Base-by-base conservation (phyloP, 148 eudicot species). In the Silene conica region DNA sequence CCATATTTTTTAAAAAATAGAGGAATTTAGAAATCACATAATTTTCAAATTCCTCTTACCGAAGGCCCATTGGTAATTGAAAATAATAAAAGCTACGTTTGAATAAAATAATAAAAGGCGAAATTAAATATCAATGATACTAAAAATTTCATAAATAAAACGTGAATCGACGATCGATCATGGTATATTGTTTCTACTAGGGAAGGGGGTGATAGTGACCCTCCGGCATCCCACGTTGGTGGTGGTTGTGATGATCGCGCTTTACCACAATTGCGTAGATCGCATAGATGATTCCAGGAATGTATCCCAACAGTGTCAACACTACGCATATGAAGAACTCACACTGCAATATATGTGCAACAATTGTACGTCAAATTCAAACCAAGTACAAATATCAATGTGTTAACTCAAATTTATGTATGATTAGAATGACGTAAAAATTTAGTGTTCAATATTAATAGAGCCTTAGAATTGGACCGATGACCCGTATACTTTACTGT, bases 231-330 rank as follows among this genome's bases (percentile, higher is more conserved):
- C 19, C 34, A 6, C 56, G 18, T 21, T 34, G 16, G 10, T 61
- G 70, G 15, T 45, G 75, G 14, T 72, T 14, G 6, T 73, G 71
- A 67, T 67, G 78, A 21, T 15, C 57, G 26, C 65, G 66, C 56
- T n/a, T 69, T 34, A 78, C 80, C 38, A 80, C 84, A 25, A 84
- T 84, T 8, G 77, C 82, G 15, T 84, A 84, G 60, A 84, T 38
- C 16, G 86, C 86, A 9, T 84, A 84, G 22, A 81, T 63, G 70
- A 84, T 84, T 15, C 86, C 86, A 0, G 86, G 86, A 57, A 84
- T 43, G 80, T 81, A 84, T 3, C 86, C 86, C 20, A 84, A 6
- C 8, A 84, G 19, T 8, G 86, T 84, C 74, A 84, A 34, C 55
- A 84, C 2, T 57, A 84, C 3, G 64, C 84, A 84, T 28, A 84